phyloP scores from a whole-genome alignment of 2,329 filamentous ascomycete genomes.

The Celoporthe dispersa region DNA sequence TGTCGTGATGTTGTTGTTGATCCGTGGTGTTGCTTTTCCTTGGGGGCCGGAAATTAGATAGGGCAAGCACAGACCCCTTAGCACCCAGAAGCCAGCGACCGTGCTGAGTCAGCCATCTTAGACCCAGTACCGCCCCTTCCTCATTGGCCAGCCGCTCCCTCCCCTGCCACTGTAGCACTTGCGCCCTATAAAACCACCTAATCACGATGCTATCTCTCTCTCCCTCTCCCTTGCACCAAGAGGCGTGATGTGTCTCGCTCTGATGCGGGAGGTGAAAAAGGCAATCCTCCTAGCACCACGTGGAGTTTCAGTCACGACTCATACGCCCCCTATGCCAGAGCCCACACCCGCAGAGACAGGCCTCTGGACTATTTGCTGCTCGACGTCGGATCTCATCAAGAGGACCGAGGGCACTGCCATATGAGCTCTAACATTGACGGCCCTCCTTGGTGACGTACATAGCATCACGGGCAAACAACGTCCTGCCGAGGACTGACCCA shows the following conservation, averaged over 20 bases:
- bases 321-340: not conserved
- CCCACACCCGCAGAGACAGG: not conserved
- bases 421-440: not conserved
- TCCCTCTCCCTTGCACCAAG: not conserved
- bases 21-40: conserved; percentile 15
- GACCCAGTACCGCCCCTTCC: not conserved
- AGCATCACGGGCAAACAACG: not conserved
- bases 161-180: no score
- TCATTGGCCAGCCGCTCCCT: not conserved
- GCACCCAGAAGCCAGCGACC: not conserved
- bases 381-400: not conserved
- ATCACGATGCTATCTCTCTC: not conserved
- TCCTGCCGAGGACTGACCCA: not conserved
- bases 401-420: not conserved
- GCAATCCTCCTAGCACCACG: not conserved
- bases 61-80: not conserved
- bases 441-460: not conserved
- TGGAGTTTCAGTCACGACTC: not conserved
- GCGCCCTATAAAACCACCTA: not conserved
- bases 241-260: not conserved
- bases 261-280: not conserved
- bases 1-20: conserved; percentile 7
- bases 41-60: conserved; percentile 10
- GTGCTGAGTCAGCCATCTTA: not conserved
- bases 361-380: not conserved